Evolutionary conservation across 345 rosid genomes (phyloP), one percentile per base, ranked within the genome.

Genomic region (Camelina hispida): DNA sequence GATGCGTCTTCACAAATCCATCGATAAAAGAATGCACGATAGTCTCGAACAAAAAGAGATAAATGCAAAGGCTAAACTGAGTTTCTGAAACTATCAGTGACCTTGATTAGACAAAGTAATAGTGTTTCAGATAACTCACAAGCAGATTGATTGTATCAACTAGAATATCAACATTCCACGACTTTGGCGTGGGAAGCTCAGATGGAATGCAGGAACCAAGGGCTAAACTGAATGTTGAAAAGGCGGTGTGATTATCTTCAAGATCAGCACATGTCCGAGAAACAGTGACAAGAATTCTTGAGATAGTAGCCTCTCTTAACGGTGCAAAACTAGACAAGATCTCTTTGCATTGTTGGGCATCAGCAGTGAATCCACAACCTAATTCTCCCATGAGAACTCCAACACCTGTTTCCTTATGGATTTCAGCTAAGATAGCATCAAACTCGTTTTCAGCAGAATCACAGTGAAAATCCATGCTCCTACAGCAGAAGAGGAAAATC

Each of bases 291-390:
- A 91, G 83, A 81, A 94, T 79, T 84, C 75, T 90, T 17, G 98
- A 75, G 56, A 94, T 77, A 12, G 89, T 85, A 61, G 79, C 78
- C 83, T 94, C 98, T n/a, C 80, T 84, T 81, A 94, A 51, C 0
- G 98, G 97, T 40, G 74, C 68, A 58, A 91, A 90, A 53, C 74
- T 84, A 72, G 98, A 84, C 66, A 94, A 81, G 72, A 92, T 85
- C 69, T 91, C 88, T 76, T 79, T 84, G 82, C 97, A 94, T 30
- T 83, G 95, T 44, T 80, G 38, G 60, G 71, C 81, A 80, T 87
- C 96, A 82, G 81, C 78, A 2, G 98, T 89, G 87, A 93, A 85
- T 48, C 92, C 97, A 81, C 84, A 92, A 66, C 98, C 98, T 67
- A 94, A 76, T 77, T 94, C 97, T 84, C 80, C 90, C 82, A 91